phyloP scores from a whole-genome alignment of 2,329 filamentous ascomycete genomes.

The Pseudomassariella vexata region DNA sequence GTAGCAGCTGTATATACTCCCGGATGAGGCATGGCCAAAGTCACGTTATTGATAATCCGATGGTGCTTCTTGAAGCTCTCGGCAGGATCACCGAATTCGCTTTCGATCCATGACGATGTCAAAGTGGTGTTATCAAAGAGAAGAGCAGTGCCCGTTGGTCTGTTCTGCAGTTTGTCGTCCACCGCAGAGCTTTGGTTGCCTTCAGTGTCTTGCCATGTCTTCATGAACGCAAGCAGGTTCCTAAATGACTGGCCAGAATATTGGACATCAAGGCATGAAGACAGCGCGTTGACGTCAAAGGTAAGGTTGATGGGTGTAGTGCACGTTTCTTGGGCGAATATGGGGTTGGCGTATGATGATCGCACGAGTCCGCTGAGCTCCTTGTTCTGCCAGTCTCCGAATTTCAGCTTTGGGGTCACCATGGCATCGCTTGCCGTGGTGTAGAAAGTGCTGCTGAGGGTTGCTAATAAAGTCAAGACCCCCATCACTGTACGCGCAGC shows the following conservation, averaged over 20 bases:
- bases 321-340: conserved; percentile 51
- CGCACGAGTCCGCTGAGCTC: conserved; percentile 51
- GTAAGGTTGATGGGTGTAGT: conserved; percentile 48
- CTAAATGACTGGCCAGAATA: conserved; percentile 66
- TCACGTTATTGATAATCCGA: conserved; percentile 68
- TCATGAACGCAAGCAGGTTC: conserved; percentile 59
- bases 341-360: conserved; percentile 57
- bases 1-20: conserved; percentile 60
- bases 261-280: conserved; percentile 62
- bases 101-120: conserved; percentile 62
- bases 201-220: conserved; percentile 46
- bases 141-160: conserved; percentile 57
- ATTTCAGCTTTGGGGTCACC: conserved; percentile 66
- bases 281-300: conserved; percentile 35
- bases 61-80: conserved; percentile 40
- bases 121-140: conserved; percentile 70
- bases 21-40: conserved; percentile 70
- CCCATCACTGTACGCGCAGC: conserved; percentile 61
- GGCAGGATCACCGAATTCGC: conserved; percentile 44
- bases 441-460: conserved; percentile 64
- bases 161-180: conserved; percentile 29
- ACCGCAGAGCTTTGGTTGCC: conserved; percentile 34
- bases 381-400: conserved; percentile 43
- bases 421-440: conserved; percentile 71
- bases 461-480: conserved; percentile 55